phyloP scores from a whole-genome alignment of 2,329 filamentous ascomycete species.

The Lithohypha guttulata region DNA sequence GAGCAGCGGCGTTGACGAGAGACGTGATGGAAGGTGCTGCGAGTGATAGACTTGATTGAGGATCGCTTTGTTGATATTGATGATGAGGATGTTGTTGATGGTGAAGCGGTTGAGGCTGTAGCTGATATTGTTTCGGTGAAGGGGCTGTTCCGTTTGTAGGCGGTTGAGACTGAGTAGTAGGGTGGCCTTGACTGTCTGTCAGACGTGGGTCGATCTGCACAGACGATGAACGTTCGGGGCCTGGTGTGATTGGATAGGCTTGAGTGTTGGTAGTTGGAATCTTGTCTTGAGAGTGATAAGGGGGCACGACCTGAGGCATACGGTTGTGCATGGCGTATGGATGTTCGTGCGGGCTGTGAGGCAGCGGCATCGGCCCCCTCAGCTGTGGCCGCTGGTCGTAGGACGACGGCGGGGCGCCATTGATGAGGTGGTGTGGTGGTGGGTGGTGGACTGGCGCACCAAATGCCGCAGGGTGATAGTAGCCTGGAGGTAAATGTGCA shows the following conservation, averaged over 20 bases:
- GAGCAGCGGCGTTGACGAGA: constrained; percentile 31
- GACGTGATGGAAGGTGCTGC: constrained; percentile 44
- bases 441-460: constrained; percentile 9
- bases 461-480: constrained; percentile 14
- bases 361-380: constrained; percentile 8
- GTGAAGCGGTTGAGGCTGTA: constrained; percentile 24
- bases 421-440: constrained; percentile 16
- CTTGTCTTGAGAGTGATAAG: constrained; percentile 8
- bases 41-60: no score
- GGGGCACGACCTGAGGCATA: background rate
- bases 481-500: constrained; percentile 13
- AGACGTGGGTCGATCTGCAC: constrained; percentile 27
- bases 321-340: no score
- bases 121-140: constrained; percentile 14
- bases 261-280: background rate
- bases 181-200: constrained; percentile 12
- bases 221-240: constrained; percentile 1
- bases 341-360: constrained; percentile 3
- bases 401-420: constrained; percentile 18
- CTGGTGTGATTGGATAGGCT: constrained; percentile 7
- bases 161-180: background rate
- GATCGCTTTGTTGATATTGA: constrained; percentile 22
- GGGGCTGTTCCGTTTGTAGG: no score
- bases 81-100: constrained; percentile 9
- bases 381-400: constrained; percentile 21